Conservation (phyloP, 2,329 filamentous ascomycete species). For the Paracorniculantispora psalliotae region DNA sequence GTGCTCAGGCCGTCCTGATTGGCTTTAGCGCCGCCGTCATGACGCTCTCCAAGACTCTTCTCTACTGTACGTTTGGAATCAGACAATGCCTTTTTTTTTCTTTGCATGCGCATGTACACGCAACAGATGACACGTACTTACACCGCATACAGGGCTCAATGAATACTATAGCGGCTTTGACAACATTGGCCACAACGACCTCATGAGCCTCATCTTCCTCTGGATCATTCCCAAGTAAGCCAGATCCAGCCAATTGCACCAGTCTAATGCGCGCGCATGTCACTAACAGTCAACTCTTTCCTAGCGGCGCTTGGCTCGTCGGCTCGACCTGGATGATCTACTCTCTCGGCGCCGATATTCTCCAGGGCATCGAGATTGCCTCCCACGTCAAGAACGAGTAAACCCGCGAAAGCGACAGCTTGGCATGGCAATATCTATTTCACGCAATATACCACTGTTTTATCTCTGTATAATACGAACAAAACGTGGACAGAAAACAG, state of each 20-base stretch:
- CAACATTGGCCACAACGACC: conserved; percentile 53
- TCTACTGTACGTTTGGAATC: conserved; percentile 48
- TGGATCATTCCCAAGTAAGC: conserved; percentile 58
- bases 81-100: neutral
- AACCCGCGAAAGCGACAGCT: conserved; percentile 12
- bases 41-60: conserved; percentile 57
- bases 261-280: neutral
- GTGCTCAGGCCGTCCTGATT: conserved; percentile 41
- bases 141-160: conserved; percentile 41
- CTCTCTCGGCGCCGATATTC: conserved; percentile 43
- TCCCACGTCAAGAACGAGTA: conserved; percentile 39
- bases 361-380: conserved; percentile 39
- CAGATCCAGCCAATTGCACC: no score
- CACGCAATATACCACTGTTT: conserved; percentile 8
- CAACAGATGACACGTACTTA: neutral
- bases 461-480: neutral
- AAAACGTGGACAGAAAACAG: neutral
- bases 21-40: conserved; percentile 52
- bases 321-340: conserved; percentile 48
- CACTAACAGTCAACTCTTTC: neutral
- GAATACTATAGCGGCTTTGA: conserved; percentile 52
- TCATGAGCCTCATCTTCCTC: conserved; percentile 40
- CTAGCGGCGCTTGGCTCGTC: conserved; percentile 52
- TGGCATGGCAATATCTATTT: conserved; percentile 1
- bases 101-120: neutral